Percentiles rank a stretch among this genome's conserved stretches.
phyloP scores from a whole-genome alignment of 2,329 filamentous ascomycete genomes.

The Monosporascus sp. region DNA sequence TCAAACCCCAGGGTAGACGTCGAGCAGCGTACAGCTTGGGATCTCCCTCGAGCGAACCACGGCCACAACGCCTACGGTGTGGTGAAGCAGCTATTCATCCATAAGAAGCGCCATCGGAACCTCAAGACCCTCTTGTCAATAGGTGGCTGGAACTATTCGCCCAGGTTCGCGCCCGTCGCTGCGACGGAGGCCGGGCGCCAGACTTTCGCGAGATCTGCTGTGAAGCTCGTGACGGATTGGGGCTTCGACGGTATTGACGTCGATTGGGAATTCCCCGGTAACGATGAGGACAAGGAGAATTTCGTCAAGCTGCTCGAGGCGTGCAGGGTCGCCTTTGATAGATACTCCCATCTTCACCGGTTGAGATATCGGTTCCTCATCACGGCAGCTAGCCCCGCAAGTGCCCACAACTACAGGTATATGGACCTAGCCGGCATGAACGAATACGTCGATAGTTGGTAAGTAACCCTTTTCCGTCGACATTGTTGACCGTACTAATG shows the following conservation, averaged over 20 bases:
- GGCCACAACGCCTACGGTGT: slow-evolving; percentile 69
- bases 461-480: background rate
- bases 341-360: slow-evolving; percentile 20
- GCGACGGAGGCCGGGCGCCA: slow-evolving; percentile 57
- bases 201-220: slow-evolving; percentile 63
- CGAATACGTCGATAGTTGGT: slow-evolving; percentile 51
- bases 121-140: slow-evolving; percentile 75
- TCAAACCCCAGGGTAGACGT: slow-evolving; percentile 59
- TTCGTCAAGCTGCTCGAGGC: slow-evolving; percentile 38
- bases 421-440: slow-evolving; percentile 52
- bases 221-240: slow-evolving; percentile 64
- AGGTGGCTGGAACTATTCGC: slow-evolving; percentile 74
- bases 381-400: slow-evolving; percentile 46
- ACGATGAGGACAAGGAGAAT: slow-evolving; percentile 32
- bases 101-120: slow-evolving; percentile 71
- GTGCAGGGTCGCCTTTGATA: slow-evolving; percentile 32
- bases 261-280: slow-evolving; percentile 51
- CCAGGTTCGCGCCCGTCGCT: slow-evolving; percentile 60
- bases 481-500: background rate
- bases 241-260: slow-evolving; percentile 53
- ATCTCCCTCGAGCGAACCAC: slow-evolving; percentile 46
- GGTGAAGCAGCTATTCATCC: slow-evolving; percentile 68
- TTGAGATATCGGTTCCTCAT: slow-evolving; percentile 42
- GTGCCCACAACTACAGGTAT: slow-evolving; percentile 40
- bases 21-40: slow-evolving; percentile 63